A percentile compares a stretch with the other conserved stretches of the same genome.
These are phyloP conservation scores for Microsporum canis DNA, from an alignment of 2,329 filamentous ascomycete genomes.

Conservation along the genomic window DNA sequence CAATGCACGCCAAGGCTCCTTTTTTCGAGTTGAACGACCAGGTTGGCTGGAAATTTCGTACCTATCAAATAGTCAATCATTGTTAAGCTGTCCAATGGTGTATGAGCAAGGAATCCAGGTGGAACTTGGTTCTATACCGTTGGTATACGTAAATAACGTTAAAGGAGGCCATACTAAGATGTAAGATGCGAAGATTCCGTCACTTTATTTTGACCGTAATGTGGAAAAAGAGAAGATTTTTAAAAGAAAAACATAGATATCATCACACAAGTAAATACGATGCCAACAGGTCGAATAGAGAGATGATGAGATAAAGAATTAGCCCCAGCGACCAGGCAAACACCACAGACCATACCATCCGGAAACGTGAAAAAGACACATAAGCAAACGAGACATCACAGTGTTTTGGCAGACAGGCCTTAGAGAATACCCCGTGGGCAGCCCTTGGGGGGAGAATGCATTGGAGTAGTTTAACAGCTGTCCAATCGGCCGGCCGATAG, in stretches of 20 bases:
- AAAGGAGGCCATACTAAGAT: neutral
- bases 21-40: neutral
- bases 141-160: too few species aligned
- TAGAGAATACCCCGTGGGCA: neutral
- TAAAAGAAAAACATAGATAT: neutral
- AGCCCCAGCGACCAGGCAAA: neutral
- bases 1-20: neutral
- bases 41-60: neutral
- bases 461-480: neutral
- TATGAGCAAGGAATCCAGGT: too few species aligned
- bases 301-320: neutral
- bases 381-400: neutral
- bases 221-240: neutral
- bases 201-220: neutral
- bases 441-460: neutral
- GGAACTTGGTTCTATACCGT: too few species aligned
- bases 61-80: too few species aligned
- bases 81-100: too few species aligned
- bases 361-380: neutral
- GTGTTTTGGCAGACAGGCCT: neutral
- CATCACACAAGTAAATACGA: neutral
- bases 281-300: neutral
- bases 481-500: neutral
- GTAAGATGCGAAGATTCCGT: neutral
- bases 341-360: neutral